Conservation (phyloP, 2,329 filamentous ascomycete species). For the Colletotrichum sansevieriae region DNA sequence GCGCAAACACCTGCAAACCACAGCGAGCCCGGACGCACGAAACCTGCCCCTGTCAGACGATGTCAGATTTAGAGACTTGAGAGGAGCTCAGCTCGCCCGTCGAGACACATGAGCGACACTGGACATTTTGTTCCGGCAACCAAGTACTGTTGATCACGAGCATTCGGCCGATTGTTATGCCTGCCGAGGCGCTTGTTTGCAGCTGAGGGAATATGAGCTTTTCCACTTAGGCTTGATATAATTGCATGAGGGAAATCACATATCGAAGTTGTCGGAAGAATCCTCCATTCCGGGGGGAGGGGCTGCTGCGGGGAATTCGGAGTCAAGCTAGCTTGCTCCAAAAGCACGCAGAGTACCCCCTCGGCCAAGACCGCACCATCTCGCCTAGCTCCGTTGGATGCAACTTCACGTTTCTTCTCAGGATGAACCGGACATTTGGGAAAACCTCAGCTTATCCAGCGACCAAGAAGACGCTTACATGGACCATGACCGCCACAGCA, state of each 20-base stretch:
- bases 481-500: too few species aligned
- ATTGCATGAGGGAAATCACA: not conserved
- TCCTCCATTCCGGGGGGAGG: not conserved
- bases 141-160: not conserved
- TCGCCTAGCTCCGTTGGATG: conserved; percentile 9
- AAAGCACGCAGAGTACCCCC: not conserved
- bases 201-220: not conserved
- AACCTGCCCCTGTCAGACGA: conserved; percentile 19
- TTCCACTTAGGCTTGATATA: not conserved
- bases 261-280: not conserved
- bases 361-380: not conserved
- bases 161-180: conserved; percentile 1
- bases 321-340: conserved; percentile 3
- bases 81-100: conserved; percentile 4
- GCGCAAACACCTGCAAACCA: too few species aligned
- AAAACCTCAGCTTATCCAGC: not conserved
- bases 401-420: not conserved
- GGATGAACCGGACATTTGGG: conserved; percentile 1
- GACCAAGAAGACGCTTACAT: too few species aligned
- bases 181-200: conserved; percentile 13
- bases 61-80: conserved; percentile 3
- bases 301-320: conserved; percentile 35
- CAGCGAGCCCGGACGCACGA: conserved; percentile 10
- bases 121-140: conserved; percentile 8
- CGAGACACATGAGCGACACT: not conserved